Evolutionary conservation across 345 rosid genomes (phyloP).

Genomic region (Ceriops tagal): DNA sequence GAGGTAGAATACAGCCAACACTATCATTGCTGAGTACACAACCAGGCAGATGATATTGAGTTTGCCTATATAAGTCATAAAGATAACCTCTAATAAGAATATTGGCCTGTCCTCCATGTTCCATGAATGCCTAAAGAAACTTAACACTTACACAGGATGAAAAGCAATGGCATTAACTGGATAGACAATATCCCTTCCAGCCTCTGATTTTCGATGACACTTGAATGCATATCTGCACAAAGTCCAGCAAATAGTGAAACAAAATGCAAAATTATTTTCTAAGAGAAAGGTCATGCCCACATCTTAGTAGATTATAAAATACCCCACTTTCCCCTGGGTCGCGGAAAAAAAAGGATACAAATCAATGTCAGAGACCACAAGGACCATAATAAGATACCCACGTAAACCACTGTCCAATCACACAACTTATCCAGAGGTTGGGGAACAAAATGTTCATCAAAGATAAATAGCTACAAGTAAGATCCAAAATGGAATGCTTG

Average conservation of each 20-base stretch:
- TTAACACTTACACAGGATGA: slow-evolving; percentile 86
- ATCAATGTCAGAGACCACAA: neutral
- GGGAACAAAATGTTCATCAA: too few species aligned
- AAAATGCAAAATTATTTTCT: neutral
- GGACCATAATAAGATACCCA: neutral
- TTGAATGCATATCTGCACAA: slow-evolving; percentile 89
- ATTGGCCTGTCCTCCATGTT: neutral
- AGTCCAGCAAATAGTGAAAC: neutral
- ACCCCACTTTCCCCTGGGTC: too few species aligned
- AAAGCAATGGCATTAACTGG: slow-evolving; percentile 95
- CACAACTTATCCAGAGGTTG: too few species aligned
- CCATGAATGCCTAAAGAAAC: neutral
- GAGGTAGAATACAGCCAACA: too few species aligned
- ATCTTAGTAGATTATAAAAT: neutral
- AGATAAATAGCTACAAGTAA: neutral
- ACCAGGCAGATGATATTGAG: too few species aligned
- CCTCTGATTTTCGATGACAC: slow-evolving; percentile 97
- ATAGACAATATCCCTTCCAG: slow-evolving; percentile 91
- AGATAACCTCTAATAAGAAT: too few species aligned
- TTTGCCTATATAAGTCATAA: too few species aligned
- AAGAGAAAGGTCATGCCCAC: neutral
- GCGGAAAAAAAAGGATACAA: neutral
- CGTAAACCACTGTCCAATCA: neutral
- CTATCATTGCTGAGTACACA: too few species aligned
- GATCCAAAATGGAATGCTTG: neutral